phyloP scores from a whole-genome alignment of 1,139 yeast species.

The Protomyces gravidus region DNA sequence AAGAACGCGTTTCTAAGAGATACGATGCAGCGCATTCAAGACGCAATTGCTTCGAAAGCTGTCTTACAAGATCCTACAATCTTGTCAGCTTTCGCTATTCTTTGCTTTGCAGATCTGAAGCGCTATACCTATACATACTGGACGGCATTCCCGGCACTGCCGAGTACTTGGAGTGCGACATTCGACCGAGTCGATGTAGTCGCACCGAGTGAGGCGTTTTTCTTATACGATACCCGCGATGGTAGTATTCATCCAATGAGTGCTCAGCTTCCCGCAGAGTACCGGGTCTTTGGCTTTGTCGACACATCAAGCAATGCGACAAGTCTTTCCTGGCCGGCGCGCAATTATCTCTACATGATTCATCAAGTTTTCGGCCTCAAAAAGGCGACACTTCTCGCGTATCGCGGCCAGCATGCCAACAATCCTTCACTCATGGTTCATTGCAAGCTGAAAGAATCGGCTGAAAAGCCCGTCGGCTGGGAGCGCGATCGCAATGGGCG shows the following conservation, averaged over 20 bases:
- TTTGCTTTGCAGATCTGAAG: slow-evolving; percentile 81
- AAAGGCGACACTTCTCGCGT: slow-evolving; percentile 45
- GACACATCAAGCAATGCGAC: slow-evolving; percentile 52
- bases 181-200: not conserved
- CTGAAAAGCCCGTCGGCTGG: slow-evolving; percentile 64
- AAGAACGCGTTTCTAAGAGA: slow-evolving; percentile 49
- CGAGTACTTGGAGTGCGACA: slow-evolving; percentile 31
- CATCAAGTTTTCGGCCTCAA: slow-evolving; percentile 42
- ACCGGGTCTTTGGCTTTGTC: slow-evolving; percentile 48
- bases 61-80: slow-evolving; percentile 44
- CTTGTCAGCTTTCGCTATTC: slow-evolving; percentile 52
- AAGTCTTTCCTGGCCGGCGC: slow-evolving; percentile 57
- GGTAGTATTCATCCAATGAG: not conserved
- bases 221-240: not conserved
- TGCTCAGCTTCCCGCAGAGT: not conserved
- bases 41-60: slow-evolving; percentile 40
- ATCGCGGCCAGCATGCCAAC: slow-evolving; percentile 35
- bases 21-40: slow-evolving; percentile 23
- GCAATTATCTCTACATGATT: slow-evolving; percentile 61
- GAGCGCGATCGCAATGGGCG: slow-evolving; percentile 64
- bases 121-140: slow-evolving; percentile 84
- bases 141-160: slow-evolving; percentile 72
- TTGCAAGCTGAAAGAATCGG: not conserved
- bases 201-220: slow-evolving; percentile 14
- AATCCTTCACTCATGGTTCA: slow-evolving; percentile 1